Base-by-base conservation (phyloP, 1,139 yeast species). In the Diutina neorugosa region DNA sequence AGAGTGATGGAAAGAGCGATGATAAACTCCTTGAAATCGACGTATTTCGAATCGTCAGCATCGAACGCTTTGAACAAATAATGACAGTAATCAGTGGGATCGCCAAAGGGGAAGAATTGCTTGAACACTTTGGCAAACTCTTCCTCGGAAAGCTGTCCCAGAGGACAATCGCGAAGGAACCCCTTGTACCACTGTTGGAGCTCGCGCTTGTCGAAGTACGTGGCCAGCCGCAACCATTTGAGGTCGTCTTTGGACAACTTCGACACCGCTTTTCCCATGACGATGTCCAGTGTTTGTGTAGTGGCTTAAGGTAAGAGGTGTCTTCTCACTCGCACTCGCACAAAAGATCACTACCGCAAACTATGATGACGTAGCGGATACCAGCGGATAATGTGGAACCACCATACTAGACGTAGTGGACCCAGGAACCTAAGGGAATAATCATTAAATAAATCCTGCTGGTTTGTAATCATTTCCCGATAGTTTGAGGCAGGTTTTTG, bases 171-270 rank as follows among this genome's bases (percentile, higher is more conserved):
- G 63, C 96, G 78, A 52, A 86, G 74, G 62, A 93, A 93, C 3
- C 98, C 98, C 66, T 90, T 91, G 67, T 91, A 93, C 98, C 98
- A 93, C 65, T 91, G 98, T 66, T 93, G 98, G 52, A 94, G 80
- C 65, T 94, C 98, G 59, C 96, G 77, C 55, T 93, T 82, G 65
- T 93, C 96, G 65, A 94, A 94, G 64, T 89, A 86, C 0, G 99
- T 94, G 37, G 90, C 86, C 63, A 82, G 84, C 66, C 86, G 86
- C 59, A 94, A 80, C 56, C 85, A 82, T 55, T 85, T 80, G 54
- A 94, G 78, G 63, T 94, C 98, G 62, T 94, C 98, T 62, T 85
- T 89, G 25, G 96, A 87, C 54, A 94, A 71, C 65, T 91, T 94
- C 21, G 97, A 89, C 18, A 95, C 94, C 27, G 96, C 86, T 62